Evolutionary conservation across 352 stramenopile species (phyloP).

Genomic region (Blastocystis sp.): DNA sequence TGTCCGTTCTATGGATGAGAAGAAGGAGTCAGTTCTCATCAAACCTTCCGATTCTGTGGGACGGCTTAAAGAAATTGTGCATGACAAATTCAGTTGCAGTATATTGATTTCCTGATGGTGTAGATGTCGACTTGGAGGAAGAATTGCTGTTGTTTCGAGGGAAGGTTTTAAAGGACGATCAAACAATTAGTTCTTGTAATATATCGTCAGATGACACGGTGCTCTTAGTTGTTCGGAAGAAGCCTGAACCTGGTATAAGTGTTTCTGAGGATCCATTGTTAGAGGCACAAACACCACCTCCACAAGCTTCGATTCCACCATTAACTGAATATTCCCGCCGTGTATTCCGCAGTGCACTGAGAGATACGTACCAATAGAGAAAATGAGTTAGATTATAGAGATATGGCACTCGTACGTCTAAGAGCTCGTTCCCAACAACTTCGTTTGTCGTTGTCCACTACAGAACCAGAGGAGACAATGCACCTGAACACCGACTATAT

Average conservation of each 20-base stretch:
- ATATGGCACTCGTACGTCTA: too few relatives aligned
- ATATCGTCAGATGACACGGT: background rate
- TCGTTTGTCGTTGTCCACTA: too few relatives aligned
- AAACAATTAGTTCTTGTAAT: conserved; percentile 35
- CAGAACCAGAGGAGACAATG: too few relatives aligned
- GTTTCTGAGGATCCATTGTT: background rate
- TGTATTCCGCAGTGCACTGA: background rate
- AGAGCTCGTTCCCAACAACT: too few relatives aligned
- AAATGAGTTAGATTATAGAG: too few relatives aligned
- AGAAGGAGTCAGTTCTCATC: background rate
- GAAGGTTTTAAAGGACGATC: conserved; percentile 14
- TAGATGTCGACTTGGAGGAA: conserved; percentile 7
- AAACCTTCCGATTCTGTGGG: background rate
- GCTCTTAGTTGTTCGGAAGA: conserved; percentile 3
- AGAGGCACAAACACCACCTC: background rate
- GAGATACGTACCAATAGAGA: too few relatives aligned
- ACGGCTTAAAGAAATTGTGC: background rate
- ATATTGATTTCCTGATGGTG: background rate
- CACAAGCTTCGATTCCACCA: background rate
- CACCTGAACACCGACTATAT: too few relatives aligned
- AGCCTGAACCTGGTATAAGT: background rate
- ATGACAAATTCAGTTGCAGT: background rate
- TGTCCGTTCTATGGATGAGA: conserved; percentile 51
- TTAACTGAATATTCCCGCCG: background rate
- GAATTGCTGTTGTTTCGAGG: conserved; percentile 30